Base-by-base conservation (phyloP, 306 rosid species). In the Hylodesmum podocarpum region DNA sequence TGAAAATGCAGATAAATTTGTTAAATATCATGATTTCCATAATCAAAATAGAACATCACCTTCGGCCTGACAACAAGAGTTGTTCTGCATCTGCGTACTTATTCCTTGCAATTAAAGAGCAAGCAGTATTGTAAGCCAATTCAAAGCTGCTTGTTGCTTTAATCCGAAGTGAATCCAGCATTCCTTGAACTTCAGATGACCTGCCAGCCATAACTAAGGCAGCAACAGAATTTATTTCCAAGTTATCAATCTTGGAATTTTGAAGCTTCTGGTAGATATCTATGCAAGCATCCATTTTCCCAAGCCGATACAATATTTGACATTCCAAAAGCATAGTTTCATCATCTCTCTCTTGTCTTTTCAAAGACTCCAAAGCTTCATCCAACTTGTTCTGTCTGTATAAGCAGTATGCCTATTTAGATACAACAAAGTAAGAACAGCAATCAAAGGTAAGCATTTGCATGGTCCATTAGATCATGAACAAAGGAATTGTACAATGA, bases 81-180 rank as follows among this genome's bases (percentile, higher is more conserved):
- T 91, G 97, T 66, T 95, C 98, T 5, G 97, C 98, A 84, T 95
- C 98, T 47, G 92, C 67, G 75, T 89, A 80, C 82, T 91, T 89
- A 28, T 79, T 82, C 86, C 82, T 70, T 68, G 86, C 96, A 87
- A 95, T 87, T 75, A 95, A 81, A 61, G 97, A 86, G 79, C 99
- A 95, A 21, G 97, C 97, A 71, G 92, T 88, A 76, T 95, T 95
- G 84, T 82, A 95, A 73, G 97, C 99, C 86, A 95, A 80, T 86
- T 92, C 97, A 86, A 92, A 95, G 88, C 87, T 95, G 85, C 91
- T 88, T 47, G 93, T 90, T 84, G 94, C 91, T 82, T 86, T 95
- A 47, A 88, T 77, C 85, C 91, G 85, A 4, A 95, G 84, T 46
- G 90, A 77, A 34, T 92, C 99, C 86, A 95, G 22, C 82, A 83